Conservation (phyloP, 352 stramenopile genomes). For the Phytopythium sindhum region DNA sequence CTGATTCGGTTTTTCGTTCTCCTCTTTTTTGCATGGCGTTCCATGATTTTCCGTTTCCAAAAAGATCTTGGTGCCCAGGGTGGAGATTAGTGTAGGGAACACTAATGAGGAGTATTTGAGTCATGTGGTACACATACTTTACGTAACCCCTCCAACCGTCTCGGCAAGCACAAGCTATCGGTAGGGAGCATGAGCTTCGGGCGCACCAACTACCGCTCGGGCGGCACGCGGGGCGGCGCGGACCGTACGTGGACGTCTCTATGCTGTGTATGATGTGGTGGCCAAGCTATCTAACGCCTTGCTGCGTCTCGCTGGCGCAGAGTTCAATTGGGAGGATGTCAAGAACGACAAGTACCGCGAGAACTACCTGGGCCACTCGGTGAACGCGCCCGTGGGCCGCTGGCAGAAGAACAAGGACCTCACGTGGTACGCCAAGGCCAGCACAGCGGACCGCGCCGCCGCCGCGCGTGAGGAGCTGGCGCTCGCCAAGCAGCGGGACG, state of each 20-base stretch:
- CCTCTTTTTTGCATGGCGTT: not conserved
- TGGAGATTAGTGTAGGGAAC: not conserved
- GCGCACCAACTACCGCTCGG: constrained; percentile 81
- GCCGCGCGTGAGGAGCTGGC: constrained; percentile 61
- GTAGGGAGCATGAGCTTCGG: constrained; percentile 72
- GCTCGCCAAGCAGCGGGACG: constrained; percentile 77
- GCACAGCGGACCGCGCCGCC: constrained; percentile 43
- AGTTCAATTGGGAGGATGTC: constrained; percentile 94
- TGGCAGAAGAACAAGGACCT: constrained; percentile 91
- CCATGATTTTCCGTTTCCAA: constrained; percentile 3
- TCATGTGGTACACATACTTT: not conserved
- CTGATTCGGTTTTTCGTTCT: not conserved
- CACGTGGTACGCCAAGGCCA: constrained; percentile 87
- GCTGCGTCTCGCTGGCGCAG: constrained; percentile 14
- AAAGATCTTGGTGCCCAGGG: not conserved
- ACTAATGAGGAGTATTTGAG: not conserved
- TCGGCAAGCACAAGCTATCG: not conserved
- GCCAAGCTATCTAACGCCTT: not conserved
- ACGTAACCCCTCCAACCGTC: not conserved
- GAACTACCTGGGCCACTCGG: constrained; percentile 89
- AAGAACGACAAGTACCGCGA: constrained; percentile 93
- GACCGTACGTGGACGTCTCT: constrained; percentile 59
- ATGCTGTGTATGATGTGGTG: not conserved
- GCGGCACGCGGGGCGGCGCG: constrained; percentile 81
- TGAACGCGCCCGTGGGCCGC: constrained; percentile 82